Conservation (phyloP, 2,329 filamentous ascomycete species). For the Neopestalotiopsis clavispora region DNA sequence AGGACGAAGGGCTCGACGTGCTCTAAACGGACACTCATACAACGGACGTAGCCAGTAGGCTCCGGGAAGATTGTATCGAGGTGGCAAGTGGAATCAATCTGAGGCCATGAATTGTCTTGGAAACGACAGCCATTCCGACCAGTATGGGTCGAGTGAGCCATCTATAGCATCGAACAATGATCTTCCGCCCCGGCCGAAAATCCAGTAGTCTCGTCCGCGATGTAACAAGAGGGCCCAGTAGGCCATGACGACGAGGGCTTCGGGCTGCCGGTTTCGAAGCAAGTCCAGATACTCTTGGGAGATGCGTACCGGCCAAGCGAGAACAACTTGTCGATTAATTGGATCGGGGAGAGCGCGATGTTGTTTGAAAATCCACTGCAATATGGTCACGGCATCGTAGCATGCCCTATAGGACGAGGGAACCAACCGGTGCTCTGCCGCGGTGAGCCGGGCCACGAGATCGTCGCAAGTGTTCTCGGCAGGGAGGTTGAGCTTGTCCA, state of each 20-base stretch:
- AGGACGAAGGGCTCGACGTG: no score
- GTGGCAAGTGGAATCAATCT: neutral
- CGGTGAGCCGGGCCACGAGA: neutral
- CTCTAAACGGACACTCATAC: no score
- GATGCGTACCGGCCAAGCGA: neutral
- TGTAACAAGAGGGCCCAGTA: slow-evolving; percentile 47
- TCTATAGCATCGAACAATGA: slow-evolving; percentile 14
- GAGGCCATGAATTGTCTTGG: slow-evolving; percentile 18
- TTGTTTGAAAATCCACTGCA: neutral
- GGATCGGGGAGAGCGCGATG: neutral
- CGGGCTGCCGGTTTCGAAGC: slow-evolving; percentile 39
- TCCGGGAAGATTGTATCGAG: no score
- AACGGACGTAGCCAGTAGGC: no score
- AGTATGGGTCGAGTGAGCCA: neutral
- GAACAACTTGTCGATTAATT: neutral
- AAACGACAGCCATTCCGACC: slow-evolving; percentile 26
- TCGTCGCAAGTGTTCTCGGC: neutral
- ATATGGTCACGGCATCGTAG: neutral
- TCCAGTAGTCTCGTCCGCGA: slow-evolving; percentile 37
- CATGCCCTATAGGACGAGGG: neutral
- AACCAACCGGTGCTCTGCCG: neutral
- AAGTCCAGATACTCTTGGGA: slow-evolving; percentile 34
- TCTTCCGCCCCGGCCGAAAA: slow-evolving; percentile 30
- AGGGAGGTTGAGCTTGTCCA: neutral
- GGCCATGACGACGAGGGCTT: slow-evolving; percentile 46